Base-by-base conservation (phyloP, 352 stramenopile species). In the Phytophthora tubulina region DNA sequence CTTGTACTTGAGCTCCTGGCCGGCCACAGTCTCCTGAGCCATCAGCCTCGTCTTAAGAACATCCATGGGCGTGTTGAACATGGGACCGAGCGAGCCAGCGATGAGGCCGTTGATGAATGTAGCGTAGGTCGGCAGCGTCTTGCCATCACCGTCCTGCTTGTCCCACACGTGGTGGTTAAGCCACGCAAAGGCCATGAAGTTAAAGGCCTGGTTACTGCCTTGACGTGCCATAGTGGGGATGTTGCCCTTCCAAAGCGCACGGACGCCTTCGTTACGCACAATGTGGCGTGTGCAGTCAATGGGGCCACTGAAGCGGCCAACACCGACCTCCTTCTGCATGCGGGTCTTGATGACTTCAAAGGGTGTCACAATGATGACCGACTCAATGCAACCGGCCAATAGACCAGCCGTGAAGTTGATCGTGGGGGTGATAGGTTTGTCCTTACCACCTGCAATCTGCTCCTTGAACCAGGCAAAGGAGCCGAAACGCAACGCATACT, bases 311-410 rank as follows among this genome's bases (percentile, higher is more conserved):
- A 91, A 91, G 8, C 97, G 94, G 61, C 98, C 97, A 17, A 95
- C 77, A 38, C 91, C 87, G 45, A 97, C 85, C 77, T 99, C 94
- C 59, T 97, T 91, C 79, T 99, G 96, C 92, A 99, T 98, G 57
- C 97, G 89, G 87, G 89, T 99, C 85, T 99, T 99, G 76, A 98
- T 98, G n/a, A 99, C 96, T 79, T 99, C 97, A 46, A 98, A 98
- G 2, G 97, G 97, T 31, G 97, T 99, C 7, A 99, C 97, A 44
- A 99, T 98, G n/a, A 99, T 61, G 52, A 98, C 78, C 36, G 97
- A 98, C 81, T 99, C 97, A 14, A 98, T 98, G 56, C 98, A 89
- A 38, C 97, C 97, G 13, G 91, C 96, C 6, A 93, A 71, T 3
- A 99, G 77, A 45, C 97, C 97, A 9, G 97, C 97, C 3, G 78